These are phyloP conservation scores for Aspergillus luchuensis DNA, from an alignment of 2,329 filamentous ascomycete genomes.

Conservation along the genomic window DNA sequence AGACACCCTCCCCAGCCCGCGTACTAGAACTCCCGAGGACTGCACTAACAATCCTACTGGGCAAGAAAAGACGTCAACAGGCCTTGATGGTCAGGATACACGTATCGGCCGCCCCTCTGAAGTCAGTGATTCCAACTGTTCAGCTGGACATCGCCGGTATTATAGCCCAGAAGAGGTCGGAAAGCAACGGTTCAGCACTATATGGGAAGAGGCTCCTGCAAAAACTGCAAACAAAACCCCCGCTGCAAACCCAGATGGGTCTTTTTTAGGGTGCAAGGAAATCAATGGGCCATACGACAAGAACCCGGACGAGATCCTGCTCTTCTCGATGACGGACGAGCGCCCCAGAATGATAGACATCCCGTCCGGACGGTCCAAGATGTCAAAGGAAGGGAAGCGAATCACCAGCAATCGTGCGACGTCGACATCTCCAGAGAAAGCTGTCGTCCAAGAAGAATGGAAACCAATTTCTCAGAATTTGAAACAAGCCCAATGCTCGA, in stretches of 20 bases:
- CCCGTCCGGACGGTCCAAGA: constrained; percentile 26
- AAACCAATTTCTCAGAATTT: constrained; percentile 36
- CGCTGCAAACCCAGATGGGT: constrained; percentile 32
- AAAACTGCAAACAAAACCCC: constrained; percentile 26
- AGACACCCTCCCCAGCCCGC: constrained; percentile 36
- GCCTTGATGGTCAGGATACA: constrained; percentile 25
- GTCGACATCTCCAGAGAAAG: constrained; percentile 23
- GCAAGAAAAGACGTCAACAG: constrained; percentile 18
- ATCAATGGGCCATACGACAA: constrained; percentile 37
- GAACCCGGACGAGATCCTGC: constrained; percentile 42
- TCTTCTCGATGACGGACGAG: constrained; percentile 34
- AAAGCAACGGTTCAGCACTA: constrained; percentile 39
- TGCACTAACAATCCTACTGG: constrained; percentile 32
- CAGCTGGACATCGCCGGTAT: constrained; percentile 27
- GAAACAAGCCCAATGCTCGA: constrained; percentile 39
- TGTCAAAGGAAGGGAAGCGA: constrained; percentile 23
- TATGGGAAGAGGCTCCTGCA: constrained; percentile 35
- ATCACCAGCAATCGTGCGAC: constrained; percentile 9
- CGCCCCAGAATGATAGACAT: constrained; percentile 27
- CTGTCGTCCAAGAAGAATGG: constrained; percentile 31
- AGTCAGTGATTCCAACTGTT: constrained; percentile 12
- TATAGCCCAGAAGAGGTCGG: constrained; percentile 45
- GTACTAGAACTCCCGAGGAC: constrained; percentile 31
- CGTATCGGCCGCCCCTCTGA: constrained; percentile 8
- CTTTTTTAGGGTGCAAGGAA: constrained; percentile 46